Evolutionary conservation across 768 basidiomycete species (phyloP), one percentile per base, ranked within the genome.

Genomic region (Hygrocybe punicea): DNA sequence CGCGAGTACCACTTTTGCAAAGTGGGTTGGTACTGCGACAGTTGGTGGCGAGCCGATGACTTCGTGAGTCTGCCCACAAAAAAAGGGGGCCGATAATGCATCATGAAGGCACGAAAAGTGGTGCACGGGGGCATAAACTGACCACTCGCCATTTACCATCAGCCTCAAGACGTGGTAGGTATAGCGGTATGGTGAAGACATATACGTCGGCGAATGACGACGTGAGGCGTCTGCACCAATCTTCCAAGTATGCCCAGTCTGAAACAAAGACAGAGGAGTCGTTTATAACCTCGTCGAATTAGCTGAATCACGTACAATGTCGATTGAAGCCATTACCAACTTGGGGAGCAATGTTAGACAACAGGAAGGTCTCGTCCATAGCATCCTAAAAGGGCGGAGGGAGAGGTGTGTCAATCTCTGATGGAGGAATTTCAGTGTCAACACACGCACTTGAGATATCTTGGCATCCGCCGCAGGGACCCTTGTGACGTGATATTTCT

Each of bases 91-190:
- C 47, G 47, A 52, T 45, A 6, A 52, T 17, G 7, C 5, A 23
- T 47, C 21, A 17, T 2, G 17, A 19, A 23, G 39, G 53, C 13
- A 34, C 35, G 42, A 17, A 1, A 53, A 11, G n/a, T 47, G n/a
- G 10, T 21, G 39, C 56, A 35, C 35, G 51, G 53, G 29, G 40
- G 2, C 29, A 8, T 29, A 29, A 29, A 83, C 91, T 72, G 65
- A 97, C 95, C 62, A 98, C 89, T 55, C 92, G 85, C 88, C 89
- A 98, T 74, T 96, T 98, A 9, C 95, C 94, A 66, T 98, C 96
- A 3, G 84, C 65, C 4, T 92, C 89, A 49, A 83, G 81, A 49
- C 82, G 84, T 1, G 97, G 97, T 2, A 98, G 83, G 73, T 98
- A 99, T n/a, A 99, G 77, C 0, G 97, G 97, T 16, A 99, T 81